Conservation (phyloP, 176 grass and related monocot species). For the Bonia amplexicaulis region DNA sequence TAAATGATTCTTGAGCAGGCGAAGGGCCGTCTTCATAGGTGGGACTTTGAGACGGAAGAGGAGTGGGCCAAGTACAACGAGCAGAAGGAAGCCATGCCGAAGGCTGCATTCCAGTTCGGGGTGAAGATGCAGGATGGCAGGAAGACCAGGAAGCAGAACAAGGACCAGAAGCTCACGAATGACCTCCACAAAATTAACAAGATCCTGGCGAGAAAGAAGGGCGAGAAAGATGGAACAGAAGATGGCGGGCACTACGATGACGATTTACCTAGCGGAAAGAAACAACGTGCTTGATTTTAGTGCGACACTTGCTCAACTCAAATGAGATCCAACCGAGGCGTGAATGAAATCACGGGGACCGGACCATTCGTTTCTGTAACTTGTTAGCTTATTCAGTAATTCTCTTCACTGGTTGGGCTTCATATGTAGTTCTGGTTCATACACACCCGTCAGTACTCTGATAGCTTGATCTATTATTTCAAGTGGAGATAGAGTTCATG, state of each 20-base stretch:
- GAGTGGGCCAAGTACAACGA: constrained; percentile 97
- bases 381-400: no score
- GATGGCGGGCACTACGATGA: constrained; percentile 56
- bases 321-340: no score
- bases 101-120: constrained; percentile 97
- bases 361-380: no score
- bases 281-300: constrained; percentile 51
- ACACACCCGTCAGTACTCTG: no score
- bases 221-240: constrained; percentile 50
- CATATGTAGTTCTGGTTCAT: no score
- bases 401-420: no score
- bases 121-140: constrained; percentile 98
- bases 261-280: constrained; percentile 64
- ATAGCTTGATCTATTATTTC: no score
- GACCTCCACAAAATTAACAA: constrained; percentile 98
- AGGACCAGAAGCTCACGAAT: constrained; percentile 92
- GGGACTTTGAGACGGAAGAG: constrained; percentile 99
- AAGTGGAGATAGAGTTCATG: no score
- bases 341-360: no score
- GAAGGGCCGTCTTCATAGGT: constrained; percentile 93
- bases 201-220: constrained; percentile 86
- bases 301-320: no score
- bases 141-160: constrained; percentile 96
- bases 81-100: constrained; percentile 94
- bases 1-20: constrained; percentile 44